Percentiles rank a stretch among this genome's conserved stretches.
phyloP scores from a whole-genome alignment of 202 grass and related monocot genomes.

The Digitaria exilis region DNA sequence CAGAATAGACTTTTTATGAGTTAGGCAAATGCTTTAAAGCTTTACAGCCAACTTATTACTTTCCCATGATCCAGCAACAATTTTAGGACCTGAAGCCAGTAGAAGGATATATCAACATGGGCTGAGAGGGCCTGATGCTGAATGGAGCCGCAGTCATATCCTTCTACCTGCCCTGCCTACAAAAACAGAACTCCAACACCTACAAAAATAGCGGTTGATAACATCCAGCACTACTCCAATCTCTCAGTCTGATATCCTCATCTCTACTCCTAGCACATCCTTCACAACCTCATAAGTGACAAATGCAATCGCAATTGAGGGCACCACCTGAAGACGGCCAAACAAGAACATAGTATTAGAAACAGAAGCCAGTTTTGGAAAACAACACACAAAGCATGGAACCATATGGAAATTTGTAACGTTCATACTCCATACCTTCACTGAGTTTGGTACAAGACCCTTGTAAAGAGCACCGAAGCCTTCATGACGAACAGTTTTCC shows the following conservation, averaged over 20 bases:
- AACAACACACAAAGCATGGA: neutral
- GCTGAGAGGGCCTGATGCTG: slow-evolving; percentile 65
- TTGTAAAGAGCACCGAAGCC: slow-evolving; percentile 93
- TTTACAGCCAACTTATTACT: slow-evolving; percentile 79
- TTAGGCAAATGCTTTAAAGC: slow-evolving; percentile 49
- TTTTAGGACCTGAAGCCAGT: slow-evolving; percentile 55
- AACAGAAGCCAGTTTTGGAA: neutral
- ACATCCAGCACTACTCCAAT: slow-evolving; percentile 11
- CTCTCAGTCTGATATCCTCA: slow-evolving; percentile 96
- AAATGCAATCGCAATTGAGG: slow-evolving; percentile 94
- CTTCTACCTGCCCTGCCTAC: slow-evolving; percentile 59
- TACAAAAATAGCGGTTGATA: slow-evolving; percentile 80
- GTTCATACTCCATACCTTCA: slow-evolving; percentile 74
- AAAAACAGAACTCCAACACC: slow-evolving; percentile 60
- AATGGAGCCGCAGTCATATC: slow-evolving; percentile 57
- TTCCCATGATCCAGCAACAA: slow-evolving; percentile 47
- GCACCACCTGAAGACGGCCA: slow-evolving; percentile 70
- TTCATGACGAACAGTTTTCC: slow-evolving; percentile 88
- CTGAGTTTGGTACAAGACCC: slow-evolving; percentile 95
- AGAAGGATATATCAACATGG: slow-evolving; percentile 70
- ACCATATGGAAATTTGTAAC: neutral
- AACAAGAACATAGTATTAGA: slow-evolving; percentile 1
- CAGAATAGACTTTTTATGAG: slow-evolving; percentile 59
- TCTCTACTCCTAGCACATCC: slow-evolving; percentile 97
- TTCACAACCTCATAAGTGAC: slow-evolving; percentile 94